These are phyloP conservation scores for Syzygium jambos DNA, from an alignment of 345 rosid species.

Conservation along the genomic window DNA sequence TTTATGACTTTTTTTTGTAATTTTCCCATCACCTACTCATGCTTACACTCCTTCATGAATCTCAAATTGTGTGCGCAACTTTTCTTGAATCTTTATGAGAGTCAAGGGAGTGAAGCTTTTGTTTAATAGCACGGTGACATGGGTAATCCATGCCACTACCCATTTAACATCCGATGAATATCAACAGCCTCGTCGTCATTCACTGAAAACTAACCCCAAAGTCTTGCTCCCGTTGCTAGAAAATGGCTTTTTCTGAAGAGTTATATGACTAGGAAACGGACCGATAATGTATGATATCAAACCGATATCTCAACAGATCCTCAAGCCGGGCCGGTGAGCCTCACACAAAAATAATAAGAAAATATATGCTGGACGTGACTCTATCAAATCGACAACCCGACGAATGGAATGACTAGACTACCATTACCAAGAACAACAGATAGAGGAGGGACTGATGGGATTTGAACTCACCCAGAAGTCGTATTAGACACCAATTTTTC, in stretches of 20 bases:
- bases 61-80: not conserved
- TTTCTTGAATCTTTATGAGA: not conserved
- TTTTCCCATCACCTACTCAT: not conserved
- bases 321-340: not conserved
- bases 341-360: not conserved
- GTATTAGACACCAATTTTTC: not conserved
- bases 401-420: not conserved
- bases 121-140: not conserved
- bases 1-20: too few species aligned
- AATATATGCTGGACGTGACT: fast-evolving
- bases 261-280: not conserved
- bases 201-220: too few species aligned
- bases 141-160: not conserved
- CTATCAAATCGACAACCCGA: not conserved
- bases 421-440: not conserved
- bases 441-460: fast-evolving
- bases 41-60: not conserved
- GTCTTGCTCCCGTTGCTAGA: not conserved
- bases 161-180: not conserved
- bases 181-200: not conserved
- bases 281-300: not conserved
- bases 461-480: fast-evolving
- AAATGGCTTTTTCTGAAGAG: not conserved
- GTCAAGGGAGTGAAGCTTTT: not conserved
- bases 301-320: not conserved